Conservation (phyloP, 1,284 basidiomycete species). For the Porodaedalea pini region DNA sequence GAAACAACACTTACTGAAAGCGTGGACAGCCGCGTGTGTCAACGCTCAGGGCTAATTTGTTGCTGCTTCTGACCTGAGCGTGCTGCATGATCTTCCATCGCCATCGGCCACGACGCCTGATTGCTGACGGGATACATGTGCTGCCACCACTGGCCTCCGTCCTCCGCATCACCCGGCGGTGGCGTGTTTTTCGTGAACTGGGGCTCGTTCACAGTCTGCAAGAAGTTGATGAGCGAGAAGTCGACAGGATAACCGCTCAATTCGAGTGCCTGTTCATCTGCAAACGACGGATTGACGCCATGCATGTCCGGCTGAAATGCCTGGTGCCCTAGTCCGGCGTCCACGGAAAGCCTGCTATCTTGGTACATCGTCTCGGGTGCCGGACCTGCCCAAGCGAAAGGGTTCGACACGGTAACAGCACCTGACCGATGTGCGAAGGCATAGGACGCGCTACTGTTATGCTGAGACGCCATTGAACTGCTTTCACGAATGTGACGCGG, state of each 20-base stretch:
- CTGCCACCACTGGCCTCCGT: conserved; percentile 17
- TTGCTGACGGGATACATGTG: conserved; percentile 16
- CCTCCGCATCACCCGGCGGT: conserved; percentile 8
- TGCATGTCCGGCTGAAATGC: neutral
- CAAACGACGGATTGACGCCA: neutral
- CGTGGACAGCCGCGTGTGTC: neutral
- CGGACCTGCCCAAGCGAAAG: neutral
- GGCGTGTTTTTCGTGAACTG: conserved; percentile 16
- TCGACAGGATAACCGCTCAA: conserved; percentile 13
- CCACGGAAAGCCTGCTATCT: neutral
- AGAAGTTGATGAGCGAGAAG: conserved; percentile 15
- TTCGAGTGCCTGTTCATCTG: neutral
- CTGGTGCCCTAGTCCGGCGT: neutral
- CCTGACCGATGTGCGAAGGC: conserved; percentile 9
- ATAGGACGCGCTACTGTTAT: neutral
- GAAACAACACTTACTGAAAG: neutral
- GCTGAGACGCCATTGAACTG: neutral
- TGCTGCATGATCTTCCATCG: neutral
- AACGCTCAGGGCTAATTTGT: neutral
- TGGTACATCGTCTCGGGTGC: neutral
- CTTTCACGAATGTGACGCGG: neutral
- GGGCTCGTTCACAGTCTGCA: conserved; percentile 18
- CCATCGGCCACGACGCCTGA: conserved; percentile 17
- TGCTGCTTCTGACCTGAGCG: neutral
- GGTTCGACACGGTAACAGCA: neutral